These are phyloP conservation scores for Zychaea mexicana DNA, from an alignment of 371 early-diverging fungal species.

Conservation along the genomic window DNA sequence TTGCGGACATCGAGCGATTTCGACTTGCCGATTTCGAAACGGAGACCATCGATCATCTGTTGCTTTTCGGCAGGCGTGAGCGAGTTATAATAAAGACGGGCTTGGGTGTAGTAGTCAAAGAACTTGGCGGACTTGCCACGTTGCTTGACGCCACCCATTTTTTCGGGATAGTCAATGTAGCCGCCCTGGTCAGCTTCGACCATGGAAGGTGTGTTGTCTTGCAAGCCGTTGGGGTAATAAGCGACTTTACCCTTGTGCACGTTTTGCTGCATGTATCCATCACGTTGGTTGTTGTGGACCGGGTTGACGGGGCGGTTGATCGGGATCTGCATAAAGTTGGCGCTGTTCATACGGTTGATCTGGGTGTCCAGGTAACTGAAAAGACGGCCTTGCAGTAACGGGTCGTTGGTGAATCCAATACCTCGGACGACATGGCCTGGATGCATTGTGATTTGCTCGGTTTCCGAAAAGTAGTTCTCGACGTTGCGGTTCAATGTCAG, in stretches of 20 bases:
- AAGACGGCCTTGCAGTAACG: conserved; percentile 54
- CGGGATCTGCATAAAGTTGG: conserved; percentile 56
- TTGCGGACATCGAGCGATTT: conserved; percentile 29
- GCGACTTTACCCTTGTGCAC: conserved; percentile 33
- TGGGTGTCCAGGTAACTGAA: conserved; percentile 59
- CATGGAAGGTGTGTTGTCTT: conserved; percentile 34
- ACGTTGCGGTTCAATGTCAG: conserved; percentile 54
- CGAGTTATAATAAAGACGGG: conserved; percentile 48
- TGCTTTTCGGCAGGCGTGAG: conserved; percentile 41
- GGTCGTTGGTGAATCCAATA: conserved; percentile 54
- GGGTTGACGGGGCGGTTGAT: conserved; percentile 50
- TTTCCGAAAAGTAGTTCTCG: conserved; percentile 59
- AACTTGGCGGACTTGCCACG: conserved; percentile 32
- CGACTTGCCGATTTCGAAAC: conserved; percentile 45
- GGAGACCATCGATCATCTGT: conserved; percentile 39
- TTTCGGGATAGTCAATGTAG: conserved; percentile 39
- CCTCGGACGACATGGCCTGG: conserved; percentile 49
- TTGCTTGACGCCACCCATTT: conserved; percentile 19
- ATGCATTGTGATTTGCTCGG: conserved; percentile 55
- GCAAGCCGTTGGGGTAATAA: conserved; percentile 34
- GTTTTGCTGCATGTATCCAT: conserved; percentile 41
- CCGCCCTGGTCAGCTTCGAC: conserved; percentile 26
- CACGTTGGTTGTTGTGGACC: conserved; percentile 59
- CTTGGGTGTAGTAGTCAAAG: conserved; percentile 48
- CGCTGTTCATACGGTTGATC: conserved; percentile 44